A percentile compares a stretch with the other conserved stretches of the same genome.
Conservation (phyloP, 768 basidiomycete species). For the Phlegmacium glaucopus region DNA sequence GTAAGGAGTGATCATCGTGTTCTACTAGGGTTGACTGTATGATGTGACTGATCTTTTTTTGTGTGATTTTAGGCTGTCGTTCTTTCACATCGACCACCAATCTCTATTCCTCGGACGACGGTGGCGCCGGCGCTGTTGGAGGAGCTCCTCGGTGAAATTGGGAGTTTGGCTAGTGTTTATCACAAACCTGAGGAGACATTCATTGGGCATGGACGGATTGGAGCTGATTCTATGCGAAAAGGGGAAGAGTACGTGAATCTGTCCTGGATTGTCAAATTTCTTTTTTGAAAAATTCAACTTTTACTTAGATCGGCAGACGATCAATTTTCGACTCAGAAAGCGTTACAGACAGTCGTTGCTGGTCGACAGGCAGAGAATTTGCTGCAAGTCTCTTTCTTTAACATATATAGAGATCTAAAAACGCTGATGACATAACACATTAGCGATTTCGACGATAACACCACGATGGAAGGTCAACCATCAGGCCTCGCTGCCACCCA, state of each 20-base stretch:
- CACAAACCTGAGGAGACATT: constrained; percentile 98
- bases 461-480: constrained; percentile 56
- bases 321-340: constrained; percentile 70
- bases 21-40: neutral
- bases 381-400: constrained; percentile 41
- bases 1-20: constrained; percentile 36
- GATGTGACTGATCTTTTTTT: neutral
- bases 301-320: constrained; percentile 57
- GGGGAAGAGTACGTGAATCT: constrained; percentile 49
- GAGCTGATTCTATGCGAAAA: constrained; percentile 75
- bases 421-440: no score
- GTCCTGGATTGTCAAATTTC: neutral
- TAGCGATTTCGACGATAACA: constrained; percentile 81
- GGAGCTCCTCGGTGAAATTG: constrained; percentile 88
- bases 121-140: constrained; percentile 86
- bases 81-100: constrained; percentile 87
- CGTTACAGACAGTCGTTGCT: constrained; percentile 85
- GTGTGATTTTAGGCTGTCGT: constrained; percentile 61
- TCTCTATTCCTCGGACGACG: constrained; percentile 88
- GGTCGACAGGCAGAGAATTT: constrained; percentile 95
- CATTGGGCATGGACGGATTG: constrained; percentile 86
- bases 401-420: neutral
- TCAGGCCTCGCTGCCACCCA: constrained; percentile 78
- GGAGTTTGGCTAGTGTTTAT: constrained; percentile 89
- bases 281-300: neutral